Percentiles rank a stretch among this genome's conserved stretches.
These are phyloP conservation scores for Peniophora sp. DNA, from an alignment of 1,284 basidiomycete genomes.

Conservation along the genomic window DNA sequence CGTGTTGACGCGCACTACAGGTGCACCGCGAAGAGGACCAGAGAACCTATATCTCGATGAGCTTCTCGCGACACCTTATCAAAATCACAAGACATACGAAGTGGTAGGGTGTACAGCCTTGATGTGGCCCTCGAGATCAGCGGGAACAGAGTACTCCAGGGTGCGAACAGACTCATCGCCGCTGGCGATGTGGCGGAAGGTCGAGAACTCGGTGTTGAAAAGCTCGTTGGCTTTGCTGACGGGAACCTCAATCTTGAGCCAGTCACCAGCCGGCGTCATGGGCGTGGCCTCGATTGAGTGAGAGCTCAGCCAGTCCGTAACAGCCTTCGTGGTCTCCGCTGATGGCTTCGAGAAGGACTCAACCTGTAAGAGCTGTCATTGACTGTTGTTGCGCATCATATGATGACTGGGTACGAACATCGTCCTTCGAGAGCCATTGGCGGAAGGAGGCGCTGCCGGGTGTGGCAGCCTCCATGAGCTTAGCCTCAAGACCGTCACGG, in stretches of 20 bases:
- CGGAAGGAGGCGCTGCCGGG: slow-evolving; percentile 21
- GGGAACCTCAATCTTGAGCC: slow-evolving; percentile 14
- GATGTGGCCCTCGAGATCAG: slow-evolving; percentile 17
- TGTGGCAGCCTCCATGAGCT: slow-evolving; percentile 21
- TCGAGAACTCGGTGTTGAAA: slow-evolving; percentile 21
- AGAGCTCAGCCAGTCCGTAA: slow-evolving; percentile 21
- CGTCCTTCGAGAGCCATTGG: slow-evolving; percentile 21
- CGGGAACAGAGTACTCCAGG: slow-evolving; percentile 25
- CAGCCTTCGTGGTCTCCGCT: slow-evolving; percentile 17
- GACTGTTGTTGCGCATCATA: background rate
- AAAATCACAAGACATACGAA: slow-evolving; percentile 8
- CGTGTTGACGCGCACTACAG: slow-evolving; percentile 20
- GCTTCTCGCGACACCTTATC: background rate
- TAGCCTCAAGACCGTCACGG: slow-evolving; percentile 21
- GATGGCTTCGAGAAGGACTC: slow-evolving; percentile 26
- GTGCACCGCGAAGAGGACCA: background rate
- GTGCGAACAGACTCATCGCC: slow-evolving; percentile 20
- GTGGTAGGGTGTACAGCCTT: slow-evolving; percentile 19
- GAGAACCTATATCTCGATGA: background rate
- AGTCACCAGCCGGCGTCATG: slow-evolving; percentile 17
- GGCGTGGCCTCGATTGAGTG: slow-evolving; percentile 17
- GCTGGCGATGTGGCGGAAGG: slow-evolving; percentile 20
- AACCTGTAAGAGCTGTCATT: slow-evolving; percentile 17
- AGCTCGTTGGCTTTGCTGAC: slow-evolving; percentile 23
- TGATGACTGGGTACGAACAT: slow-evolving; percentile 13